Conservation (phyloP, 495 filamentous ascomycete genomes). For the Penicillium simplicissimum region DNA sequence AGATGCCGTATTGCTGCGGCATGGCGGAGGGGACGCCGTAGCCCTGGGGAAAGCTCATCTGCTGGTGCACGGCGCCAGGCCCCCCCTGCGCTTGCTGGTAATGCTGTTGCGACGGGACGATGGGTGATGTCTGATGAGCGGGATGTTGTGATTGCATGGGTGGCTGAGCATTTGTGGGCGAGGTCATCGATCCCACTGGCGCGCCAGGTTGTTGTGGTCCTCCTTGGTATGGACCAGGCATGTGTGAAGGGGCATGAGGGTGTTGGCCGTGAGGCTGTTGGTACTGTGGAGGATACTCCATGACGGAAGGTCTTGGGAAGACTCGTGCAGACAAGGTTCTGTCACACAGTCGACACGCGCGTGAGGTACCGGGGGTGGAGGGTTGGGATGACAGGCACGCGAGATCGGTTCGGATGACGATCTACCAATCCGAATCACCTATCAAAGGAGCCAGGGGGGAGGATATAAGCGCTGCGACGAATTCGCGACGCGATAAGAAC, state of each 20-base stretch:
- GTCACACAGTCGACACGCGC: constrained; percentile 34
- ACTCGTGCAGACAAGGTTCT: constrained; percentile 10
- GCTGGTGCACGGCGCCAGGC: constrained; percentile 50
- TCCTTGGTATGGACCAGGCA: constrained; percentile 50
- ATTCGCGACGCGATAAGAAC: constrained; percentile 9
- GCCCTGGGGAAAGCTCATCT: constrained; percentile 54
- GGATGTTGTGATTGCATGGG: constrained; percentile 53
- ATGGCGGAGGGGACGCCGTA: constrained; percentile 52
- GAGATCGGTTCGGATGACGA: constrained; percentile 25
- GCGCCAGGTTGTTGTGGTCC: constrained; percentile 48
- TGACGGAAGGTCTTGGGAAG: constrained; percentile 34
- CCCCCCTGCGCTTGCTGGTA: constrained; percentile 50
- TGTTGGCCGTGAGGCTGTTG: constrained; percentile 59
- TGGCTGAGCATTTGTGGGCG: constrained; percentile 53
- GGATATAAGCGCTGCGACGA: constrained; percentile 2
- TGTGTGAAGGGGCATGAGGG: constrained; percentile 52
- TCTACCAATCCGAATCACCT: constrained; percentile 16
- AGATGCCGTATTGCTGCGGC: constrained; percentile 52
- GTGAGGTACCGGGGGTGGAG: constrained; percentile 25
- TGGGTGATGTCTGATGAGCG: constrained; percentile 52
- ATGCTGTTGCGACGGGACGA: constrained; percentile 55
- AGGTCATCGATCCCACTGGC: constrained; percentile 51
- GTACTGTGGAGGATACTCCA: constrained; percentile 58
- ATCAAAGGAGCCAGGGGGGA: constrained; percentile 10
- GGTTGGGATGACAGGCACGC: constrained; percentile 2